Conservation (phyloP, 1,139 yeast species). For the Candida gigantensis region DNA sequence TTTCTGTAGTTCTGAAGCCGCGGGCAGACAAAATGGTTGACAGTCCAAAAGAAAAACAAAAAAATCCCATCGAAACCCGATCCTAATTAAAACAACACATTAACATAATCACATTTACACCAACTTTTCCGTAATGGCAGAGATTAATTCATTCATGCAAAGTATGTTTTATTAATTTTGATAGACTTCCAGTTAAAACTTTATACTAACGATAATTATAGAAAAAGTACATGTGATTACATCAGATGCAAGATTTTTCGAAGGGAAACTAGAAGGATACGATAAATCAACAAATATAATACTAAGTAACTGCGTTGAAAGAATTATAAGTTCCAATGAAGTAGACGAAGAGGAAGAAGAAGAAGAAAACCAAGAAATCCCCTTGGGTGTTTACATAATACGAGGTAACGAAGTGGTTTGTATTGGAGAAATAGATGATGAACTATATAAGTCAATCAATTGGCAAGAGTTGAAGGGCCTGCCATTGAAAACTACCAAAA, state of each 20-base stretch:
- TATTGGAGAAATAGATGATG: constrained; percentile 68
- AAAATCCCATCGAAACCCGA: constrained; percentile 1
- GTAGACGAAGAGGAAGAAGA: constrained; percentile 48
- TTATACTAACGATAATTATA: constrained; percentile 15
- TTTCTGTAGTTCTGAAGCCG: no score
- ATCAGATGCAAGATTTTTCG: constrained; percentile 76
- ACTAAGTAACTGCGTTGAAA: constrained; percentile 60
- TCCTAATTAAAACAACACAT: constrained; percentile 1
- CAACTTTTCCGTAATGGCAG: constrained; percentile 28
- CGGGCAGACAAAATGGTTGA: background rate
- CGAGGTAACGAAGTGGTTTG: constrained; percentile 85
- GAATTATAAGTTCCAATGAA: constrained; percentile 31
- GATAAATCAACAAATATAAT: constrained; percentile 80
- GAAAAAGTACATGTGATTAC: constrained; percentile 72
- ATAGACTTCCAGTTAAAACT: constrained; percentile 1
- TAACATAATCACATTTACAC: constrained; percentile 8
- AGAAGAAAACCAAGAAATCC: constrained; percentile 49
- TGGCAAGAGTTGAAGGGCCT: constrained; percentile 55
- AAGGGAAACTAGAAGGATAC: constrained; percentile 76
- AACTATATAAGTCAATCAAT: constrained; percentile 48
- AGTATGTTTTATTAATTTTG: constrained; percentile 32
- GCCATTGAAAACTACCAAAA: constrained; percentile 42
- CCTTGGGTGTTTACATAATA: constrained; percentile 64
- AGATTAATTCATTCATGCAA: constrained; percentile 36
- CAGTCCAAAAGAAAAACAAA: constrained; percentile 1